A percentile compares a stretch with the other conserved stretches of the same genome.
phyloP scores from a whole-genome alignment of 1,284 basidiomycete genomes.

The Polyporus tsugae region DNA sequence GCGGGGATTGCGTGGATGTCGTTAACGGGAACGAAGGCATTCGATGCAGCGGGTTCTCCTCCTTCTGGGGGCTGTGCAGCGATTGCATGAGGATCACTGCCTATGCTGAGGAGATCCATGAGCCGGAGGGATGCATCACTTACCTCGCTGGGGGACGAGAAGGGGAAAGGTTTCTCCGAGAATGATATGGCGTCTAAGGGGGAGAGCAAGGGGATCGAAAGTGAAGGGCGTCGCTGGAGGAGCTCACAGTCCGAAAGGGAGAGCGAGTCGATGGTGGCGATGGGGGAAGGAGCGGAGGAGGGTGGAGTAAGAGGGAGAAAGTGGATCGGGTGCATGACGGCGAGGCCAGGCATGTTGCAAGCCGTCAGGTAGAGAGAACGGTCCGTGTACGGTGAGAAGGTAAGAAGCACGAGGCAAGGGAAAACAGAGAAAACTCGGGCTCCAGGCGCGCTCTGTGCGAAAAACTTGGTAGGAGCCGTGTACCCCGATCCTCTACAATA shows the following conservation, averaged over 20 bases:
- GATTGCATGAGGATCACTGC: conserved; percentile 18
- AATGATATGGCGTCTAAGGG: neutral
- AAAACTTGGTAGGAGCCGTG: neutral
- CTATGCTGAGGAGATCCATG: conserved; percentile 24
- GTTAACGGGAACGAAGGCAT: conserved; percentile 3
- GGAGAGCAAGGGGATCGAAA: conserved; percentile 10
- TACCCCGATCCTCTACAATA: conserved; percentile 8
- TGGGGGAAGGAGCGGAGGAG: conserved; percentile 12
- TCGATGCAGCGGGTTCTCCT: conserved; percentile 9
- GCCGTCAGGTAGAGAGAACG: conserved; percentile 27
- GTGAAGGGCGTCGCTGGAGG: conserved; percentile 17
- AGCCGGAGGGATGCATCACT: conserved; percentile 29
- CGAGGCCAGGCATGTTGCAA: conserved; percentile 33
- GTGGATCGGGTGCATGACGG: conserved; percentile 28
- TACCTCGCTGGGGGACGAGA: conserved; percentile 11
- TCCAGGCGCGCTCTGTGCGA: conserved; percentile 18
- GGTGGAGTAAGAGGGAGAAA: conserved; percentile 25
- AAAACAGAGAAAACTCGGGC: conserved; percentile 12
- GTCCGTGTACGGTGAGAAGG: conserved; percentile 28
- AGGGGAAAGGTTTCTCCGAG: neutral
- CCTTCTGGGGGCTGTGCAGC: conserved; percentile 15
- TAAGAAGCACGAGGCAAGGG: conserved; percentile 17
- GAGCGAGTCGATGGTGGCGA: conserved; percentile 14
- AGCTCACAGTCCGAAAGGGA: conserved; percentile 26
- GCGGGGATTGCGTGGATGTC: conserved; percentile 17